These are phyloP conservation scores for Trypethelium eluteriae DNA, from an alignment of 495 filamentous ascomycete species.

Conservation along the genomic window DNA sequence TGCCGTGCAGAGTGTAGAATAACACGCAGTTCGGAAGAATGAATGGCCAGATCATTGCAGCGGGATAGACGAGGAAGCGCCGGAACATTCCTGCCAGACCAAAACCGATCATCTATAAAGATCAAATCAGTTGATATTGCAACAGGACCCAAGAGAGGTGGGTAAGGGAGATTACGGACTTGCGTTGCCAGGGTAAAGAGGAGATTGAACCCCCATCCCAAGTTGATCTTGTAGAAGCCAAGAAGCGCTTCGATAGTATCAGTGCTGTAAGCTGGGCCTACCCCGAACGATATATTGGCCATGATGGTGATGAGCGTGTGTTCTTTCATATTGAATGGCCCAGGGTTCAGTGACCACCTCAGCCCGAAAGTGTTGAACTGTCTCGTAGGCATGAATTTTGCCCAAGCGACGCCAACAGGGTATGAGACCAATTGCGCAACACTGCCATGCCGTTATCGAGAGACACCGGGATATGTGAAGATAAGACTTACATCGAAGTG, in stretches of 20 bases:
- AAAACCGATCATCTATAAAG: conserved; percentile 51
- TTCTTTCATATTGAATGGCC: conserved; percentile 26
- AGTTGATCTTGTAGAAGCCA: conserved; percentile 16
- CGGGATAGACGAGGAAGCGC: conserved; percentile 72
- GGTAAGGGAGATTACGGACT: conserved; percentile 36
- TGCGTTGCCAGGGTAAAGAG: conserved; percentile 78
- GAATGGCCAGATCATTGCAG: conserved; percentile 91
- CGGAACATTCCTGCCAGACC: conserved; percentile 71
- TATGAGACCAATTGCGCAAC: conserved; percentile 16
- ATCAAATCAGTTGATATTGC: not conserved
- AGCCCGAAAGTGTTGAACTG: conserved; percentile 22
- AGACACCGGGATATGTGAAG: not conserved
- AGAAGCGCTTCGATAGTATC: conserved; percentile 6
- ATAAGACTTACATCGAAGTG: conserved; percentile 18
- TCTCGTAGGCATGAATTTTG: conserved; percentile 15
- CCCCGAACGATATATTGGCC: conserved; percentile 15
- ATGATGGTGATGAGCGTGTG: conserved; percentile 15
- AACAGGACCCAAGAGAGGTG: not conserved
- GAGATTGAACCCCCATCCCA: conserved; percentile 29
- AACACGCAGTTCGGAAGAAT: conserved; percentile 82
- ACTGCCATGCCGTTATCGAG: not conserved
- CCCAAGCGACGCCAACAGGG: conserved; percentile 13
- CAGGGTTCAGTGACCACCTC: conserved; percentile 25
- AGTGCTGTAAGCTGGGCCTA: conserved; percentile 13
- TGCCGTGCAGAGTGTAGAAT: conserved; percentile 77